Evolutionary conservation across 441 rosid species (phyloP).

Genomic region (Metrosideros polymorpha): DNA sequence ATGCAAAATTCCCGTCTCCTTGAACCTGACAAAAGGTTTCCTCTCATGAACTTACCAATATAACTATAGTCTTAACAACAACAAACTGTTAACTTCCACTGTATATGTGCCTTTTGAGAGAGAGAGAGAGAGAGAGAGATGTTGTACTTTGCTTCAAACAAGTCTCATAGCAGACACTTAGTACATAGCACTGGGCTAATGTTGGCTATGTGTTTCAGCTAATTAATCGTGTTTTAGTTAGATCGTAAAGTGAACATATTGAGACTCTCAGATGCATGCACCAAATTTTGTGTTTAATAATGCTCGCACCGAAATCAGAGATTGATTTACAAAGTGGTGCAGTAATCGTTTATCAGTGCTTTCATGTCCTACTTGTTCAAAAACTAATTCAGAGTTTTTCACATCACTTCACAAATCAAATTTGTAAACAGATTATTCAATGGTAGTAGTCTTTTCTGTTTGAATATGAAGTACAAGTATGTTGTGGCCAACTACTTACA

Average conservation of each 20-base stretch:
- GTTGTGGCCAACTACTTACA: conserved; percentile 14
- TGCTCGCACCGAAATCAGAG: not conserved
- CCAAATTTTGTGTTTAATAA: not conserved
- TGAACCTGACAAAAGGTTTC: conserved; percentile 5
- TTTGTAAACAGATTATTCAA: not conserved
- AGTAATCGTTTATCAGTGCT: not conserved
- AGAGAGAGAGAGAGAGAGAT: not conserved
- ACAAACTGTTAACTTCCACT: not conserved
- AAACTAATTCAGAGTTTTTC: not conserved
- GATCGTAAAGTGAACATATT: not conserved
- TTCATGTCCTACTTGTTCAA: not conserved
- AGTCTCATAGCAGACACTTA: not conserved
- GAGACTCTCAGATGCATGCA: not conserved
- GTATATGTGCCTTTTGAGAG: not conserved
- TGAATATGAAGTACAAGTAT: not conserved
- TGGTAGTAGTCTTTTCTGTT: not conserved
- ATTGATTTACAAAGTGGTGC: not conserved
- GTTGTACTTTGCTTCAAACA: not conserved
- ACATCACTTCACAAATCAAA: not conserved
- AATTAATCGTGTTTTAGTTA: not conserved
- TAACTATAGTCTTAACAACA: not conserved
- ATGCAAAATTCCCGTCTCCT: conserved; percentile 16
- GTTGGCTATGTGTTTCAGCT: not conserved
- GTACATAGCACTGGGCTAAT: not conserved
- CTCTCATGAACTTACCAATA: not conserved